These are phyloP conservation scores for Auxenochlorella protothecoides DNA, from an alignment of 139 green algal species.

Conservation along the genomic window DNA sequence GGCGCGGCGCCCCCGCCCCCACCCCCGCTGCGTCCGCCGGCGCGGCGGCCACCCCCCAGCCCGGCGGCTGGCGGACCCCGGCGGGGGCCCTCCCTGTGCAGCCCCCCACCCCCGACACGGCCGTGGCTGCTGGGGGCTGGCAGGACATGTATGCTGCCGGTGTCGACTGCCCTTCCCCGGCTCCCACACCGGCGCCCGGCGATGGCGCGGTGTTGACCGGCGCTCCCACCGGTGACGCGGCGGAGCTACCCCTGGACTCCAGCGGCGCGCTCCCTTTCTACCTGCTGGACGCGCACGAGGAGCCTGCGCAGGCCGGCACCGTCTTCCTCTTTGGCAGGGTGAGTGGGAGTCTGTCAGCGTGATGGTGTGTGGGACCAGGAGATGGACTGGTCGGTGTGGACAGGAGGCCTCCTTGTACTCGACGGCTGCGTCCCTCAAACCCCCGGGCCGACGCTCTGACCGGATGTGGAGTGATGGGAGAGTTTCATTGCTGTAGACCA, in stretches of 20 bases:
- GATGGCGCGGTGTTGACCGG: background rate
- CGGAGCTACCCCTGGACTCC: conserved; percentile 44
- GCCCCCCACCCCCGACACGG: background rate
- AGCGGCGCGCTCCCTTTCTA: conserved; percentile 72
- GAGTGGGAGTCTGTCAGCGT: background rate
- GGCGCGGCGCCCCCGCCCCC: too few relatives aligned
- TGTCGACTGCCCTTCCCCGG: background rate
- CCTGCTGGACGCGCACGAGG: conserved; percentile 84
- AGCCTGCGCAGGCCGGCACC: conserved; percentile 48
- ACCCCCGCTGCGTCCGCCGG: background rate
- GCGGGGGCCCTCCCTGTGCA: background rate
- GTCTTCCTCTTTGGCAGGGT: conserved; percentile 95
- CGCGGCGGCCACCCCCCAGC: background rate
- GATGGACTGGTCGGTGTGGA: too few relatives aligned
- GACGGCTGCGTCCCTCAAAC: too few relatives aligned
- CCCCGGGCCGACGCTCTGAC: too few relatives aligned
- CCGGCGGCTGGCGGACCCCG: background rate
- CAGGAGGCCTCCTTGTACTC: too few relatives aligned
- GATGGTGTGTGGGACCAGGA: background rate
- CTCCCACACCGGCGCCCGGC: background rate
- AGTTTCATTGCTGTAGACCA: background rate
- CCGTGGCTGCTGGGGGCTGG: conserved; percentile 22
- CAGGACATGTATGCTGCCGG: conserved; percentile 31
- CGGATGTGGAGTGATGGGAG: too few relatives aligned
- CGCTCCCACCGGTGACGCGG: too few relatives aligned